These are phyloP conservation scores for Xylariaceae sp. DNA, from an alignment of 2,329 filamentous ascomycete genomes.

Conservation along the genomic window DNA sequence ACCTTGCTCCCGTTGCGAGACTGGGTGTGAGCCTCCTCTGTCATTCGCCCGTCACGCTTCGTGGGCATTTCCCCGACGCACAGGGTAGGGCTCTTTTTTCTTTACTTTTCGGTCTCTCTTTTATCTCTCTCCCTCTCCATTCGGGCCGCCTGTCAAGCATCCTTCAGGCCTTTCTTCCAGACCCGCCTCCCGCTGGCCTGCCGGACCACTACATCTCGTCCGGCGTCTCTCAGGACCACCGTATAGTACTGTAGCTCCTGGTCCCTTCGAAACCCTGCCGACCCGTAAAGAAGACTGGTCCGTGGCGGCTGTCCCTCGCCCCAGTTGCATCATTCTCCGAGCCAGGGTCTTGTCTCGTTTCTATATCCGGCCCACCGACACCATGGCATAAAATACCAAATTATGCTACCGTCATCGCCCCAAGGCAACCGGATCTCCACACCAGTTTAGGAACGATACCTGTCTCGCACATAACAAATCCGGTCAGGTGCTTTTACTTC, in stretches of 20 bases:
- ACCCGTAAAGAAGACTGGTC: slow-evolving; percentile 22
- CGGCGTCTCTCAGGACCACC: slow-evolving; percentile 25
- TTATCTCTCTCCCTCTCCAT: slow-evolving; percentile 31
- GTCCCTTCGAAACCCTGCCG: slow-evolving; percentile 25
- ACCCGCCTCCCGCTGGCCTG: slow-evolving; percentile 24
- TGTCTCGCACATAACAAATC: slow-evolving; percentile 42
- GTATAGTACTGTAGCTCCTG: slow-evolving; percentile 29
- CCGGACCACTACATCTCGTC: slow-evolving; percentile 15
- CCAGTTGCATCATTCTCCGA: slow-evolving; percentile 35
- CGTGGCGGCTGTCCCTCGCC: slow-evolving; percentile 27
- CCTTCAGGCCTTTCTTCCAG: slow-evolving; percentile 32
- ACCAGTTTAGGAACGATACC: slow-evolving; percentile 38
- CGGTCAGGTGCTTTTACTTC: slow-evolving; percentile 39
- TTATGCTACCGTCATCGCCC: slow-evolving; percentile 47
- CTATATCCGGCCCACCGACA: slow-evolving; percentile 41
- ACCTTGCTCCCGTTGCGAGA: slow-evolving; percentile 20
- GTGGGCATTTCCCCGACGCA: slow-evolving; percentile 30
- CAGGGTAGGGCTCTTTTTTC: slow-evolving; percentile 38
- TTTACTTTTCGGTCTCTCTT: slow-evolving; percentile 38
- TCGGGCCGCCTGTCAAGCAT: slow-evolving; percentile 30
- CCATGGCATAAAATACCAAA: slow-evolving; percentile 53
- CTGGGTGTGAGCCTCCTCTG: slow-evolving; percentile 23
- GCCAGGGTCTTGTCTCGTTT: slow-evolving; percentile 35
- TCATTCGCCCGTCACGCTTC: slow-evolving; percentile 31
- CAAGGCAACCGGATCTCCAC: slow-evolving; percentile 36